Evolutionary conservation across 495 filamentous ascomycete species (phyloP).

Genomic region (Umbilicaria muhlenbergii): DNA sequence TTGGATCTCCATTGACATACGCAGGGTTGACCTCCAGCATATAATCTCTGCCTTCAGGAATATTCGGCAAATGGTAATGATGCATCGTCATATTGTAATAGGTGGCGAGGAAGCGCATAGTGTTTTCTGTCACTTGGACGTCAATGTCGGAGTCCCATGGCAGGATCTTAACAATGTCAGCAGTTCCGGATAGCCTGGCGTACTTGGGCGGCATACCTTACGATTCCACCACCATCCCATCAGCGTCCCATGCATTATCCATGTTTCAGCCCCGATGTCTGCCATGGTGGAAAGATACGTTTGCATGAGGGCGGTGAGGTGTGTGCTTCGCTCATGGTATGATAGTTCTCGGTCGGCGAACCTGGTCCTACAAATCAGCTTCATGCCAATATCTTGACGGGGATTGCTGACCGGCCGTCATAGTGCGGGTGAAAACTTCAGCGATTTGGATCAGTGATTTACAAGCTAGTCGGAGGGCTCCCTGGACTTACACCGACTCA

Average conservation of each 20-base stretch:
- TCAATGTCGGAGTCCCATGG: constrained; percentile 51
- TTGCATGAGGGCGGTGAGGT: constrained; percentile 35
- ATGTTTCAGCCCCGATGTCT: constrained; percentile 40
- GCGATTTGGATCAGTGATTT: constrained; percentile 4
- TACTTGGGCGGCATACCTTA: constrained; percentile 18
- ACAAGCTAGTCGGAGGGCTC: background rate
- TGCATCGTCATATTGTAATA: constrained; percentile 52
- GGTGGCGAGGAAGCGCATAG: constrained; percentile 37
- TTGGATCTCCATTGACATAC: constrained; percentile 29
- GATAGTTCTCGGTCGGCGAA: constrained; percentile 31
- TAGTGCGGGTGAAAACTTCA: constrained; percentile 44
- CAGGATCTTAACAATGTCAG: constrained; percentile 27
- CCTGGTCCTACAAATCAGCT: constrained; percentile 1
- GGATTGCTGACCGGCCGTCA: constrained; percentile 35
- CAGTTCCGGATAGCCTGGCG: background rate
- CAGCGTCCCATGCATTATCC: constrained; percentile 48
- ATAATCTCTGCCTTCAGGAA: constrained; percentile 29
- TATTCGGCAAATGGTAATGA: constrained; percentile 29
- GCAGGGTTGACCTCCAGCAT: constrained; percentile 45
- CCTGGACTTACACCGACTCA: constrained; percentile 35
- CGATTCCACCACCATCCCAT: constrained; percentile 51
- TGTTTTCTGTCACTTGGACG: constrained; percentile 39
- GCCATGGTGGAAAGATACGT: constrained; percentile 41
- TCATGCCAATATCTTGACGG: background rate
- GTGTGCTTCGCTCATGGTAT: constrained; percentile 28